Percentiles rank a stretch among this genome's conserved stretches.
Conservation (phyloP, 2,329 filamentous ascomycete species). For the Zymoseptoria pseudotritici region DNA sequence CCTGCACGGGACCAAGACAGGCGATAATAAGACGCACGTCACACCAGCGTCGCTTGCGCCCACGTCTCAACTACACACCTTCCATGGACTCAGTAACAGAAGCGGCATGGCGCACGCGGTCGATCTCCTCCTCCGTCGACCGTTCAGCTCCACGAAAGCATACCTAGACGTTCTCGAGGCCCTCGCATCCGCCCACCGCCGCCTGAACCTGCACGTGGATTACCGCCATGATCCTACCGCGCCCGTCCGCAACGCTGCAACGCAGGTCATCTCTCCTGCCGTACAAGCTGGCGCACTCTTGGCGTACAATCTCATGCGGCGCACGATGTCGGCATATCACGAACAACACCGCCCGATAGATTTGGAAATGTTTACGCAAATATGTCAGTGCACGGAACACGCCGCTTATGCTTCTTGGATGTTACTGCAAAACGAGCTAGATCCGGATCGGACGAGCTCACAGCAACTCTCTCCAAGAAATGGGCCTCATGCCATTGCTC, state of each 20-base stretch:
- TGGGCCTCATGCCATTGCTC: neutral
- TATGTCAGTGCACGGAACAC: constrained; percentile 29
- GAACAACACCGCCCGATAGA: constrained; percentile 28
- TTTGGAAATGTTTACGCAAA: constrained; percentile 19
- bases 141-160: constrained; percentile 12
- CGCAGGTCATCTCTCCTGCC: neutral
- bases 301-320: constrained; percentile 15
- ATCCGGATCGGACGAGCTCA: neutral
- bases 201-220: neutral
- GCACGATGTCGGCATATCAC: constrained; percentile 9
- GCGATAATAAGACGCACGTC: neutral
- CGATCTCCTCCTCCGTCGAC: constrained; percentile 17
- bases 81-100: constrained; percentile 1
- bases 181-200: constrained; percentile 2
- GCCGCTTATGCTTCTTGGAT: constrained; percentile 23
- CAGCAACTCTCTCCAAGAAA: neutral
- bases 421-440: constrained; percentile 3
- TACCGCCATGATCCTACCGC: neutral
- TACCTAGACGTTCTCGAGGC: constrained; percentile 24
- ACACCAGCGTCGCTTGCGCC: neutral
- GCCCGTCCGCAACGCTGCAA: neutral
- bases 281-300: constrained; percentile 13
- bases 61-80: constrained; percentile 4
- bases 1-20: neutral
- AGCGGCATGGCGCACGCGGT: constrained; percentile 22